Evolutionary conservation across 208 protist species (phyloP), one percentile per base, ranked within the genome.

Genomic region (Trypanosoma congolense): DNA sequence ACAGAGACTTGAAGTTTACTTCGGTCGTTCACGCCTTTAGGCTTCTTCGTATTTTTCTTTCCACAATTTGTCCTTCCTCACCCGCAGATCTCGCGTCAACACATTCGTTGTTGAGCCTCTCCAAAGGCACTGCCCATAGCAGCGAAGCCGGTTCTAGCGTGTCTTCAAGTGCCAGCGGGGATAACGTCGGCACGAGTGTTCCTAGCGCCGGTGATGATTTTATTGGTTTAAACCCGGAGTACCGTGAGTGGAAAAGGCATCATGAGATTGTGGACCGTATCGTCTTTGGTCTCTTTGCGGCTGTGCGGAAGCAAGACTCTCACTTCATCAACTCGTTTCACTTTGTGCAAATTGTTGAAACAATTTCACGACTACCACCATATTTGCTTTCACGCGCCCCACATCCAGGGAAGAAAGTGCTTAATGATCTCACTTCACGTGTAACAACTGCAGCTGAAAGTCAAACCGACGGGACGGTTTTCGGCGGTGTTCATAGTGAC

Each of bases 321-420:
- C 51, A 47, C 36, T 83, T 92, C 46, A 57, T 76, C 24, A 92
- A 84, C 61, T 49, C 75, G 31, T 86, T 79, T 56, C 85, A 92
- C 54, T 87, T 86, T 69, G 66, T 85, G 2, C 85, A 90, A 55
- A 81, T 92, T 33, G 55, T 83, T 21, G 52, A 60, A 3, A 77
- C 71, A 8, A 44, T 92, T 18, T 76, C 73, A 19, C 70, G 70
- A 25, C 55, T 92, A 21, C 84, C 84, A 9, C 59, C 56, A 5
- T 74, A 73, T 36, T 47, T 76, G 19, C 64, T 90, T 6, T 56
- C 73, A 9, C 60, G 53, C 33, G 26, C 28, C 18, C 68, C 70
- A 22, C 59, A 42, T 25, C 50, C 73, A 8, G 60, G 29, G 44
- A 36, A 41, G 31, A 3, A 31, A 36, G 29, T 2, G 14, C 19